Evolutionary conservation across 1,284 basidiomycete species (phyloP).

Genomic region (Amylostereum chailletii): DNA sequence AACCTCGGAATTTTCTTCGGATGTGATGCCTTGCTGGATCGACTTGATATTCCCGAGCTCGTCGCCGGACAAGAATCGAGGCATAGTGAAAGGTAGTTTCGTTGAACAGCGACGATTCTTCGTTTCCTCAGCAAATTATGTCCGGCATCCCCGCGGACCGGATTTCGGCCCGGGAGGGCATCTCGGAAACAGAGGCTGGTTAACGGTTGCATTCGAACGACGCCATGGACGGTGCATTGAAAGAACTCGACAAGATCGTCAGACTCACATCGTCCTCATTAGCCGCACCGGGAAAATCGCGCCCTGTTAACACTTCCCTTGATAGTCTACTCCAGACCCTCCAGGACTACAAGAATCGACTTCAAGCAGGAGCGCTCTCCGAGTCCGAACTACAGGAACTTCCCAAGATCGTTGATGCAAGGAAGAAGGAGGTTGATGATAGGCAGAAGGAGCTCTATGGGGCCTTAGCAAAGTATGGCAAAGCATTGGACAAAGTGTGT

Average conservation of each 20-base stretch:
- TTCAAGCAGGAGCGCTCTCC: slow-evolving; percentile 45
- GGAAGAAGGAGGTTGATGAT: slow-evolving; percentile 81
- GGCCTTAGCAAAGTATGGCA: slow-evolving; percentile 69
- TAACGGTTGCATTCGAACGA: background rate
- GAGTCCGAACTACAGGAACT: slow-evolving; percentile 47
- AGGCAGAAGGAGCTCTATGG: slow-evolving; percentile 82
- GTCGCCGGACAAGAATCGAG: slow-evolving; percentile 62
- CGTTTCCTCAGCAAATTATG: too few species aligned
- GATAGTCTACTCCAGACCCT: slow-evolving; percentile 61
- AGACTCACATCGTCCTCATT: slow-evolving; percentile 38
- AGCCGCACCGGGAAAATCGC: slow-evolving; percentile 40
- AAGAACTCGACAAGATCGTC: slow-evolving; percentile 69
- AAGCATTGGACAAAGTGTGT: slow-evolving; percentile 80
- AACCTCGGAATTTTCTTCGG: slow-evolving; percentile 15
- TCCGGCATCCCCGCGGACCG: too few species aligned
- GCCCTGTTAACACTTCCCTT: slow-evolving; percentile 56
- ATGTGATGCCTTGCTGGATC: slow-evolving; percentile 30
- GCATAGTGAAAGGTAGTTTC: slow-evolving; percentile 29
- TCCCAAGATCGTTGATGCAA: slow-evolving; percentile 50
- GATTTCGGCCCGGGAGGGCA: too few species aligned
- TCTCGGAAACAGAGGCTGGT: too few species aligned
- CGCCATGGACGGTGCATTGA: slow-evolving; percentile 61
- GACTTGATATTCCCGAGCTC: slow-evolving; percentile 66
- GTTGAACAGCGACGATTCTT: too few species aligned
- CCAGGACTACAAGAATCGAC: slow-evolving; percentile 44